Conservation (phyloP, 306 rosid genomes). For the Castanea sativa region DNA sequence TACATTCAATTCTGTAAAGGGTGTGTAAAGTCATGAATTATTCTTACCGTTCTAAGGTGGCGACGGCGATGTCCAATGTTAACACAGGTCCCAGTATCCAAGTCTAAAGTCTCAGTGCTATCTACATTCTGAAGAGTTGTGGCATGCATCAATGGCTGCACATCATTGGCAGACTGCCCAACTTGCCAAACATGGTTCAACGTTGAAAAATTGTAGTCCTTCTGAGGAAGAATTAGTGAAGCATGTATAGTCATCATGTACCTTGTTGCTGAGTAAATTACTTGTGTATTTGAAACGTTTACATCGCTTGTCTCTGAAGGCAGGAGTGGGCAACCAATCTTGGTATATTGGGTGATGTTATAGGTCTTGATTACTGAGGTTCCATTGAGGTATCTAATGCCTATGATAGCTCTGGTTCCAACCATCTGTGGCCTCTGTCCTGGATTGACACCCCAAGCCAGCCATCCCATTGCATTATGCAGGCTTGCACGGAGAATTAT, state of each 20-base stretch:
- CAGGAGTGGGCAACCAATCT: conserved; percentile 44
- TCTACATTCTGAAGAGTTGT: conserved; percentile 50
- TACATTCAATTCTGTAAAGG: not conserved
- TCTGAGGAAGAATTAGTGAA: conserved; percentile 24
- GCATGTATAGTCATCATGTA: conserved; percentile 35
- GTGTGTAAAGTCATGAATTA: not conserved
- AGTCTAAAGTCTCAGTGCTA: conserved; percentile 56
- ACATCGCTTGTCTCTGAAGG: conserved; percentile 8
- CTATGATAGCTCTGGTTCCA: conserved; percentile 74
- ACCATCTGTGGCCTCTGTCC: conserved; percentile 53
- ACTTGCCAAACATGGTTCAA: conserved; percentile 83
- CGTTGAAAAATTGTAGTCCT: conserved; percentile 15
- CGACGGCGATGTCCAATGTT: conserved; percentile 20
- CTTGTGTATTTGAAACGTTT: not conserved
- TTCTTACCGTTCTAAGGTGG: conserved; percentile 47
- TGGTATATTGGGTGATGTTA: conserved; percentile 41
- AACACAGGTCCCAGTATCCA: not conserved
- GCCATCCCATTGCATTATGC: conserved; percentile 22
- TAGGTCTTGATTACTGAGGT: conserved; percentile 12
- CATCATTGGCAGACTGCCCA: conserved; percentile 19
- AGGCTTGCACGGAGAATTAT: conserved; percentile 42
- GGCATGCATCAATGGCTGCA: conserved; percentile 40
- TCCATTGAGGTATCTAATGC: conserved; percentile 16
- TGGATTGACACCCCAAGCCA: conserved; percentile 87
- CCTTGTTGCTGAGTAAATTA: not conserved